Percentiles rank a stretch among this genome's conserved stretches.
phyloP scores from a whole-genome alignment of 352 stramenopile genomes.

The Phytophthora pluvialis region DNA sequence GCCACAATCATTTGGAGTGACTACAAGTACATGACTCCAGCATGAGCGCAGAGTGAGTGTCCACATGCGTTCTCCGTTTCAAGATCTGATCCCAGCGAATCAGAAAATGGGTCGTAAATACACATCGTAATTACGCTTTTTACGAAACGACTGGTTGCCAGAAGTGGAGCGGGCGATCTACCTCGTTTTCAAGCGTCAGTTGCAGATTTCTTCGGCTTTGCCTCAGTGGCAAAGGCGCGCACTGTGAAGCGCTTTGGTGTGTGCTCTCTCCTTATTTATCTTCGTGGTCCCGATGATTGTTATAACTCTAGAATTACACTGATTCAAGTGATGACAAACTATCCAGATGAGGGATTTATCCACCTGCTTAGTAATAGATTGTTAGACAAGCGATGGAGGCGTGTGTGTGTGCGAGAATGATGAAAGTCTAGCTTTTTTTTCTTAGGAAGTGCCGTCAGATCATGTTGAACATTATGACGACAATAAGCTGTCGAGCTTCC shows the following conservation, averaged over 20 bases:
- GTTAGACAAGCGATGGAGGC: not conserved
- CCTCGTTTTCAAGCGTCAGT: constrained; percentile 1
- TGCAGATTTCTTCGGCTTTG: constrained; percentile 5
- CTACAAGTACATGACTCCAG: no score
- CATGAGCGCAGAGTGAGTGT: no score
- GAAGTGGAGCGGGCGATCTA: not conserved
- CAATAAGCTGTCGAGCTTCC: constrained; percentile 48
- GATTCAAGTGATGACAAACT: constrained; percentile 61
- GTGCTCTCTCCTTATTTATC: not conserved
- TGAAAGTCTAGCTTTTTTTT: constrained; percentile 70
- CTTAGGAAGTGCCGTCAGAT: constrained; percentile 80
- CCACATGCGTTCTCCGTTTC: no score
- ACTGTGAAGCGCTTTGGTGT: not conserved
- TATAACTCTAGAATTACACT: constrained; percentile 82
- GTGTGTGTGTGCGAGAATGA: constrained; percentile 51
- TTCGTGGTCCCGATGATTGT: constrained; percentile 36
- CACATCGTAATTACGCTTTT: constrained; percentile 28
- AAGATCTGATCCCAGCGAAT: not conserved
- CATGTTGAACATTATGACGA: constrained; percentile 81
- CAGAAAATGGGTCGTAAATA: not conserved
- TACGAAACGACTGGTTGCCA: constrained; percentile 30
- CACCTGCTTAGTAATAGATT: constrained; percentile 4
- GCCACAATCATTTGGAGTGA: no score
- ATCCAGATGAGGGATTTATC: constrained; percentile 56
- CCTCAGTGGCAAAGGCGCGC: no score